Evolutionary conservation across 768 basidiomycete species (phyloP).

Genomic region (Phaffia tasmanica): DNA sequence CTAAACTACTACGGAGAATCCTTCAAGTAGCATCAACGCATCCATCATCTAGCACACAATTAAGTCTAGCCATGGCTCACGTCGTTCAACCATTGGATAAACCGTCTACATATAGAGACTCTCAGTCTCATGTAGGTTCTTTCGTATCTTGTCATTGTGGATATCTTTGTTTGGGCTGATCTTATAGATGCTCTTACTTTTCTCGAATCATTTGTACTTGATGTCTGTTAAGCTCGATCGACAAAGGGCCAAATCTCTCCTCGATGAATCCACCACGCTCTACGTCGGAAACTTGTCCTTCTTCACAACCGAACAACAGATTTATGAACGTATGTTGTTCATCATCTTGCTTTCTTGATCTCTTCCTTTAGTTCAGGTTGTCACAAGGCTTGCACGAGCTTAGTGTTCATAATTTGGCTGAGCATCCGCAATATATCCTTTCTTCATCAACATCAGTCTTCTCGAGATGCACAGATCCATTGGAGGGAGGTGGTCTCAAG

Average conservation of each 20-base stretch:
- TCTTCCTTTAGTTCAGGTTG: not conserved
- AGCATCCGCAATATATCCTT: not conserved
- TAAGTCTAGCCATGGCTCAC: conserved; percentile 49
- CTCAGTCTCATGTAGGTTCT: conserved; percentile 53
- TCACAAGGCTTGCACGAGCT: not conserved
- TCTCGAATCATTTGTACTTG: conserved; percentile 16
- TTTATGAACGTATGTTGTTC: conserved; percentile 51
- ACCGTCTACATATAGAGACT: conserved; percentile 95
- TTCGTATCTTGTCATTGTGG: conserved; percentile 4
- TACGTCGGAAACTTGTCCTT: conserved; percentile 56
- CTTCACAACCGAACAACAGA: conserved; percentile 91
- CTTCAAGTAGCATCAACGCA: too few species aligned
- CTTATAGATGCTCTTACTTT: conserved; percentile 8
- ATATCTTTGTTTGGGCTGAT: not conserved
- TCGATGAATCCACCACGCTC: conserved; percentile 72
- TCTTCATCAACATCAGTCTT: conserved; percentile 11
- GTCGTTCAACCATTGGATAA: conserved; percentile 75
- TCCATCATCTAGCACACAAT: too few species aligned
- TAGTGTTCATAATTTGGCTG: not conserved
- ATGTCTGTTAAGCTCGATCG: conserved; percentile 45
- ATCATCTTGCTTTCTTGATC: too few species aligned
- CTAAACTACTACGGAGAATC: too few species aligned
- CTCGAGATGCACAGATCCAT: conserved; percentile 14
- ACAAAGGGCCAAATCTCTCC: conserved; percentile 64
- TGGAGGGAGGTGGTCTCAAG: conserved; percentile 63